A percentile compares a stretch with the other conserved stretches of the same genome.
Conservation (phyloP, 179 eudicot species). For the Amaranthus tricolor region DNA sequence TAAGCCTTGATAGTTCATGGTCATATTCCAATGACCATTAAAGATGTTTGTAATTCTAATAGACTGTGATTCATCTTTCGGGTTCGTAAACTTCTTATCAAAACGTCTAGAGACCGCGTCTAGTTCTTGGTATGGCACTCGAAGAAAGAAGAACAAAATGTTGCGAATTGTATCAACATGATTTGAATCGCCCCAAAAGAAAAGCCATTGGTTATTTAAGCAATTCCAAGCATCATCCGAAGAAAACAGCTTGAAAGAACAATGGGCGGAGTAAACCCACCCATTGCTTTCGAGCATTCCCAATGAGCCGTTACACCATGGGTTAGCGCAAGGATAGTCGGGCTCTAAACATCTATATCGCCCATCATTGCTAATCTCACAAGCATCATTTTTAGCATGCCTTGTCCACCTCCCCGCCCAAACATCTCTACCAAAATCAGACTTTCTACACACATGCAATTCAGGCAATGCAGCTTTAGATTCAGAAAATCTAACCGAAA, state of each 20-base stretch:
- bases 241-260: slow-evolving; percentile 57
- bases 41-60: slow-evolving; percentile 80
- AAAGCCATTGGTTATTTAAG: slow-evolving; percentile 64
- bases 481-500: slow-evolving; percentile 44
- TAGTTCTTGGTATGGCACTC: slow-evolving; percentile 37
- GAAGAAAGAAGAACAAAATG: slow-evolving; percentile 62
- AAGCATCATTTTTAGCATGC: slow-evolving; percentile 56
- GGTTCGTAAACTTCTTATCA: slow-evolving; percentile 71
- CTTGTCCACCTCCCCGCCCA: slow-evolving; percentile 98
- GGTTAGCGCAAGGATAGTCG: slow-evolving; percentile 51
- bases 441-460: slow-evolving; percentile 40
- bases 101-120: slow-evolving; percentile 52
- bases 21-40: slow-evolving; percentile 69
- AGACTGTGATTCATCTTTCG: slow-evolving; percentile 41
- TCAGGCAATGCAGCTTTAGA: slow-evolving; percentile 37
- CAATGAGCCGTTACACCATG: slow-evolving; percentile 81
- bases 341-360: slow-evolving; percentile 59
- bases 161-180: slow-evolving; percentile 85
- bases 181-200: slow-evolving; percentile 98
- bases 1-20: slow-evolving; percentile 68
- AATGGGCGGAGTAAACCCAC: slow-evolving; percentile 92
- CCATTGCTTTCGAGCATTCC: slow-evolving; percentile 89
- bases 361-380: slow-evolving; percentile 64
- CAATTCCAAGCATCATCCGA: slow-evolving; percentile 70
- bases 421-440: slow-evolving; percentile 49